Percentiles rank a stretch among this genome's conserved stretches.
Evolutionary conservation across 441 rosid genomes (phyloP).

Genomic region (Brassica balearica): DNA sequence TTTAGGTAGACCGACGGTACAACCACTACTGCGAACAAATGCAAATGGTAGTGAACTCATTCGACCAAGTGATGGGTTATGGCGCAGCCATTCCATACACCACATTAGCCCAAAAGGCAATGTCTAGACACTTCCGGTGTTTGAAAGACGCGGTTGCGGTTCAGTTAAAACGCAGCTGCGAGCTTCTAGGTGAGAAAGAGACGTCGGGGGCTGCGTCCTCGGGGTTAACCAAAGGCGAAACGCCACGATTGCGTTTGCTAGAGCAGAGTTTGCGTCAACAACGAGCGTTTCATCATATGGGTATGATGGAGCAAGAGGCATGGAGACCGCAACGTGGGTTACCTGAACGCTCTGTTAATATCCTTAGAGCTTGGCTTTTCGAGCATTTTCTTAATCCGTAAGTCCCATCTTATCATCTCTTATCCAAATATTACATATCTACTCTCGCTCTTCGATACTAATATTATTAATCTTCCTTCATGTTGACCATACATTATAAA

Average conservation of each 20-base stretch:
- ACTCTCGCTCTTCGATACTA: constrained; percentile 2
- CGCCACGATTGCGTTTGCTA: constrained; percentile 76
- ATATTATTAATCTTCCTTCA: background rate
- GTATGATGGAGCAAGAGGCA: constrained; percentile 90
- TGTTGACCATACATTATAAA: constrained; percentile 5
- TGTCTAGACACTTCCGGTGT: constrained; percentile 97
- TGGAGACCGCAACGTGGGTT: constrained; percentile 99
- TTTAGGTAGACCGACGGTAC: constrained; percentile 90
- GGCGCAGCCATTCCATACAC: constrained; percentile 87
- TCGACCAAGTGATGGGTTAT: constrained; percentile 80
- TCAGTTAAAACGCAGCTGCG: constrained; percentile 78
- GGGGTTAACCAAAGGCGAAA: constrained; percentile 84
- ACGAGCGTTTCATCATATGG: constrained; percentile 92
- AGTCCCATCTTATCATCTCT: constrained; percentile 39
- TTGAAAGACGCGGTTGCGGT: constrained; percentile 77
- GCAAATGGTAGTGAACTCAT: constrained; percentile 83
- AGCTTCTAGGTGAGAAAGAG: constrained; percentile 86
- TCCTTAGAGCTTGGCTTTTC: constrained; percentile 96
- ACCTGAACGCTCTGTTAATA: constrained; percentile 92
- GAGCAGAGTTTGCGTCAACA: constrained; percentile 94
- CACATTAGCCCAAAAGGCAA: constrained; percentile 90
- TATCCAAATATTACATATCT: constrained; percentile 20
- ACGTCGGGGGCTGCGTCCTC: constrained; percentile 63
- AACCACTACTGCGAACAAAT: constrained; percentile 90
- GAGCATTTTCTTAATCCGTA: constrained; percentile 99